Percentiles rank a stretch among this genome's conserved stretches.
phyloP scores from a whole-genome alignment of 1,284 basidiomycete species.

The Termitomyces sp. region DNA sequence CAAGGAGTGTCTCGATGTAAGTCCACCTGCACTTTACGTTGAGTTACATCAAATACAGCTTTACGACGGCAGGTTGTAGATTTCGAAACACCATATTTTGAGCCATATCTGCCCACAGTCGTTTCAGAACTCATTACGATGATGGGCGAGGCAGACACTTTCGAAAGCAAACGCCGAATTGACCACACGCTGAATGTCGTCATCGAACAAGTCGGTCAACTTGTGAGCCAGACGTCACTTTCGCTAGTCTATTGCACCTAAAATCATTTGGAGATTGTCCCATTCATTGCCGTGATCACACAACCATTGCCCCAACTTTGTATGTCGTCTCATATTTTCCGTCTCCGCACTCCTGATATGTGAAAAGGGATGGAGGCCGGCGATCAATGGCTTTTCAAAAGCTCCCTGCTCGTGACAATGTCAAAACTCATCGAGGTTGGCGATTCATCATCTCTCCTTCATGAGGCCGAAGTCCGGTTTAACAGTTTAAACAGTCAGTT shows the following conservation, averaged over 20 bases:
- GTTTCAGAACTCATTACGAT: slow-evolving; percentile 63
- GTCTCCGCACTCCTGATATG: slow-evolving; percentile 7
- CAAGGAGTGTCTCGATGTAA: slow-evolving; percentile 77
- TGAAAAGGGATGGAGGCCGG: slow-evolving; percentile 58
- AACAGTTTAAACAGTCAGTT: slow-evolving; percentile 43
- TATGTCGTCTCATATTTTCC: slow-evolving; percentile 34
- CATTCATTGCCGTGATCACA: slow-evolving; percentile 62
- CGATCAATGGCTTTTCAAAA: slow-evolving; percentile 78
- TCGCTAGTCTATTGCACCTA: not conserved
- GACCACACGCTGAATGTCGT: slow-evolving; percentile 67
- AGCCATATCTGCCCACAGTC: slow-evolving; percentile 52
- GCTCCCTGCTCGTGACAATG: slow-evolving; percentile 66
- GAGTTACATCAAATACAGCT: not conserved
- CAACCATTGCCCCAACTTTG: slow-evolving; percentile 73
- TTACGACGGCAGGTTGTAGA: slow-evolving; percentile 43
- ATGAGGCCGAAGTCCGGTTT: not conserved
- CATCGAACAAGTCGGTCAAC: slow-evolving; percentile 61
- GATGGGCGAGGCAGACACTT: slow-evolving; percentile 71
- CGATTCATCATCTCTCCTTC: not conserved
- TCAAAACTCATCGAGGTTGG: slow-evolving; percentile 68
- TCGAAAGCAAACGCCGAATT: slow-evolving; percentile 76
- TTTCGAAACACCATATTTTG: slow-evolving; percentile 56
- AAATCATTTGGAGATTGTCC: slow-evolving; percentile 52
- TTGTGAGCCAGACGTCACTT: slow-evolving; percentile 37
- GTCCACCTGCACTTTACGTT: slow-evolving; percentile 26